Evolutionary conservation across 1,139 yeast species (phyloP).

Genomic region (Blastobotrys proliferans): DNA sequence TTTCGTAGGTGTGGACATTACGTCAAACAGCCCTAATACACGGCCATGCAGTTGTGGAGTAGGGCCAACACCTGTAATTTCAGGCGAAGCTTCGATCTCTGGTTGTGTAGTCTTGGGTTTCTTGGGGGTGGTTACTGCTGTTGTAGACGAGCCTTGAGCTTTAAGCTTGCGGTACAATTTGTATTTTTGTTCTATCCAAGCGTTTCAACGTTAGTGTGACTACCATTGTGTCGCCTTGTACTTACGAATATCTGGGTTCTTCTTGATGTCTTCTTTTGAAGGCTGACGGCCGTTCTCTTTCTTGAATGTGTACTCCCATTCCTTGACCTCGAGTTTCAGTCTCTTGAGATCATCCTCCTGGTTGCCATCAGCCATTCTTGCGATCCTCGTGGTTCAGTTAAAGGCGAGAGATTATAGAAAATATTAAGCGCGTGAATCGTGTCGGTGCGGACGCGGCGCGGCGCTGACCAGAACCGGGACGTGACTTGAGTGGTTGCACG

Average conservation of each 20-base stretch:
- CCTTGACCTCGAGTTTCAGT: conserved; percentile 46
- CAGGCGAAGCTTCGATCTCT: not conserved
- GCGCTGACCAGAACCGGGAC: no score
- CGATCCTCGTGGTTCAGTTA: no score
- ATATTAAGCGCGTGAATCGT: not conserved
- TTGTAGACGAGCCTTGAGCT: not conserved
- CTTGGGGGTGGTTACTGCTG: not conserved
- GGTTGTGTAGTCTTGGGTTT: conserved; percentile 3
- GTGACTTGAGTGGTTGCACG: no score
- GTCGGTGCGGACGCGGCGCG: no score
- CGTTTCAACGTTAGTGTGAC: not conserved
- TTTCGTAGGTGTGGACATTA: conserved; percentile 1
- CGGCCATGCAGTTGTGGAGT: conserved; percentile 74
- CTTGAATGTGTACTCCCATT: conserved; percentile 57
- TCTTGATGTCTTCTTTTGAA: conserved; percentile 49
- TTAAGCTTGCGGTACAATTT: conserved; percentile 28
- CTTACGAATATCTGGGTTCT: conserved; percentile 38
- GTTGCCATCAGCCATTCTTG: not conserved
- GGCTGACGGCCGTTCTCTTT: conserved; percentile 48
- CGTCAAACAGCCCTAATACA: conserved; percentile 61
- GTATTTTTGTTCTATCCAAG: conserved; percentile 43
- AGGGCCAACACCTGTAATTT: conserved; percentile 49
- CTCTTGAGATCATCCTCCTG: not conserved
- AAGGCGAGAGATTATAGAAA: not conserved
- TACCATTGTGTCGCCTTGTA: not conserved